phyloP scores from a whole-genome alignment of 805 yeast genomes.

The Yamadazyma endophytica region DNA sequence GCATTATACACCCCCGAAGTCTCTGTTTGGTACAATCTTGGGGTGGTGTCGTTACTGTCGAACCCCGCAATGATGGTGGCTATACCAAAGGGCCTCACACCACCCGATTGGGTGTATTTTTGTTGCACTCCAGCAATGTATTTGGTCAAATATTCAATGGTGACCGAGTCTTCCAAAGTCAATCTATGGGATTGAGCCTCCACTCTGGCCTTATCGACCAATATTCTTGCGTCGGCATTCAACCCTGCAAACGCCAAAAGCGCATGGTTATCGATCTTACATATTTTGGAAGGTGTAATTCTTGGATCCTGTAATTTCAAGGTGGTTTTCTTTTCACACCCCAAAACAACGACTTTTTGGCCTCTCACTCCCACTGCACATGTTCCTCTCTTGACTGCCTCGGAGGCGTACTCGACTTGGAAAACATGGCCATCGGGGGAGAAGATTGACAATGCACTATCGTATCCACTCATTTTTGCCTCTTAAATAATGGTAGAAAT shows the following conservation, averaged over 20 bases:
- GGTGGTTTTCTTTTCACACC: constrained; percentile 95
- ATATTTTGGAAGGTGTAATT: constrained; percentile 91
- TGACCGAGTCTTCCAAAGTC: constrained; percentile 91
- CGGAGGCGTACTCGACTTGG: constrained; percentile 97
- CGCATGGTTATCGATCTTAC: constrained; percentile 85
- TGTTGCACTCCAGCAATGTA: constrained; percentile 98
- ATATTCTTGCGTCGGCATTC: constrained; percentile 95
- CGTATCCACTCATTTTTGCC: constrained; percentile 90
- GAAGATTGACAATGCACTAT: constrained; percentile 95
- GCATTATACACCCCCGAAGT: constrained; percentile 97
- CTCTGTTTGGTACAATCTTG: constrained; percentile 89
- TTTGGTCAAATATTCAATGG: constrained; percentile 86
- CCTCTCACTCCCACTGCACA: constrained; percentile 98
- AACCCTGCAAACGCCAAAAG: constrained; percentile 94
- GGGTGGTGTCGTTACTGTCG: constrained; percentile 76
- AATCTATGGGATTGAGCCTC: constrained; percentile 94
- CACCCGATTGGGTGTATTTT: constrained; percentile 95
- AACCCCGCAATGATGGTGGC: constrained; percentile 95
- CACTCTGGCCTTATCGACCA: constrained; percentile 91
- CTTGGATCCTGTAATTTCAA: constrained; percentile 94
- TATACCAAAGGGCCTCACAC: constrained; percentile 97
- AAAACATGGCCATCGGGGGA: constrained; percentile 99
- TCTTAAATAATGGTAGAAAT: constrained; percentile 1
- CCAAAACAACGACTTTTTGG: constrained; percentile 79
- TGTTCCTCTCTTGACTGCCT: constrained; percentile 97